Base-by-base conservation (phyloP, 2,329 filamentous ascomycete species). In the Elsinoe necatrix region DNA sequence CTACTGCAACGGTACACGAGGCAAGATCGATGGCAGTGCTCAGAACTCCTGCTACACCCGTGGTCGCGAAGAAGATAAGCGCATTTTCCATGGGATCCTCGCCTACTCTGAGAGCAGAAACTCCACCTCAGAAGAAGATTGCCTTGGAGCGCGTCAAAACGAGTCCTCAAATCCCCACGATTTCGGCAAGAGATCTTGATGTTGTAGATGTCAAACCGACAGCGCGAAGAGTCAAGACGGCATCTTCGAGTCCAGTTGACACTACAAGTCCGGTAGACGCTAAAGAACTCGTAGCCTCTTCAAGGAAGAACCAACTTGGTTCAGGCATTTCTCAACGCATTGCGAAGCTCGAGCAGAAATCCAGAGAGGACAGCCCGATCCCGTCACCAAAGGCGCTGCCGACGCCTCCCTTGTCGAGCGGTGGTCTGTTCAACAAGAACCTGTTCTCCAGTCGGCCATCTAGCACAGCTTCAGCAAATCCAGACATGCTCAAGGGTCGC, bases 291-390 rank as follows among this genome's bases (percentile, higher is more conserved):
- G 29, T 47, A 8, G 2, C 47, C 2, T 20, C 54, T 2, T 20
- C 29, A 20, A 51, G 57, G 68, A 95, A 91, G 68, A 79, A 85
- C 62, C 93, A 88, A 65, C 81, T 97, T 21, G 91, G 89, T 6
- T 90, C 87, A 7, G 90, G 89, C 63, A 96, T 98, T 59, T 95
- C 92, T 2, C 89, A 92, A 69, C 85, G 93, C 41, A 97, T 97
- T 69, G 95, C 95, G 4, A 56, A 56, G 41, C 42, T 56, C 18
- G 54, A 41, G 6, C 31, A 56, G 45, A 62, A 61, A 2, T 61
- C 59, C 34, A 58, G 60, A 48, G 66, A 65, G 16, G 37, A 58
- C 21, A 66, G 60, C 52, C 55, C 62, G 3, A 25, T 50, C n/a
- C 48, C 61, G 18, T 52, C 61, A 29, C 61, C 54, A 3, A 37